phyloP scores from a whole-genome alignment of 352 stramenopile species.

The Phytophthora quininea region DNA sequence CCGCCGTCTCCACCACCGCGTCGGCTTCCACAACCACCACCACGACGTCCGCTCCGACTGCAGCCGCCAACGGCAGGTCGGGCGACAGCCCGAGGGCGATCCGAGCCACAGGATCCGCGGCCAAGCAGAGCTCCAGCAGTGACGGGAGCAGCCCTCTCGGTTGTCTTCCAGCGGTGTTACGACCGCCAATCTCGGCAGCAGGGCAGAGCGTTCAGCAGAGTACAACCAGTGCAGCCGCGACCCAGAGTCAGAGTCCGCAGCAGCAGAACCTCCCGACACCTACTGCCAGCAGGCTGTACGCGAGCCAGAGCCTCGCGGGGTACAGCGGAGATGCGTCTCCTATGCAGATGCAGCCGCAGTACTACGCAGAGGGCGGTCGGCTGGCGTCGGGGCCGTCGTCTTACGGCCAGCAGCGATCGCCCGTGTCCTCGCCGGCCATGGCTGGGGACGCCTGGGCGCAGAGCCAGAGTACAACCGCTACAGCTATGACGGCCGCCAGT shows the following conservation, averaged over 20 bases:
- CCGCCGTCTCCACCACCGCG: neutral
- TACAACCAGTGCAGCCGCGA: neutral
- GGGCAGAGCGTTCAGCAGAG: neutral
- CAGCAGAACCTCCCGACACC: neutral
- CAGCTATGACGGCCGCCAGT: neutral
- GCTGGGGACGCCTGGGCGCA: slow-evolving; percentile 23
- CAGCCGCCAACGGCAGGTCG: slow-evolving; percentile 11
- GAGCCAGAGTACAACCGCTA: slow-evolving; percentile 11
- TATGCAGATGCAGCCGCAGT: slow-evolving; percentile 34
- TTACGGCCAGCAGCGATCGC: slow-evolving; percentile 26
- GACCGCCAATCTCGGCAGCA: slow-evolving; percentile 6
- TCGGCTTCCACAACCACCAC: slow-evolving; percentile 5
- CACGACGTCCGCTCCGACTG: slow-evolving; percentile 1
- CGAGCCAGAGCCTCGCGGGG: slow-evolving; percentile 4
- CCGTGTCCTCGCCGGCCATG: slow-evolving; percentile 41
- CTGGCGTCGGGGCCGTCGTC: slow-evolving; percentile 22
- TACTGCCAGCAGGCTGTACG: slow-evolving; percentile 20
- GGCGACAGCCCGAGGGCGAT: slow-evolving; percentile 1
- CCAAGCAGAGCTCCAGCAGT: slow-evolving; percentile 22
- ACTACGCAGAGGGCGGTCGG: slow-evolving; percentile 26
- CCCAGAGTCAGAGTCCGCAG: slow-evolving; percentile 13
- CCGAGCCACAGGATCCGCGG: neutral
- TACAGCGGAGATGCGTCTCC: slow-evolving; percentile 14
- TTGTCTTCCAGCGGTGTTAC: slow-evolving; percentile 46
- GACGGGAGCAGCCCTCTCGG: slow-evolving; percentile 43